A percentile compares a stretch with the other conserved stretches of the same genome.
Evolutionary conservation across 1,284 basidiomycete species (phyloP).

Genomic region (Meira miltonrushii): DNA sequence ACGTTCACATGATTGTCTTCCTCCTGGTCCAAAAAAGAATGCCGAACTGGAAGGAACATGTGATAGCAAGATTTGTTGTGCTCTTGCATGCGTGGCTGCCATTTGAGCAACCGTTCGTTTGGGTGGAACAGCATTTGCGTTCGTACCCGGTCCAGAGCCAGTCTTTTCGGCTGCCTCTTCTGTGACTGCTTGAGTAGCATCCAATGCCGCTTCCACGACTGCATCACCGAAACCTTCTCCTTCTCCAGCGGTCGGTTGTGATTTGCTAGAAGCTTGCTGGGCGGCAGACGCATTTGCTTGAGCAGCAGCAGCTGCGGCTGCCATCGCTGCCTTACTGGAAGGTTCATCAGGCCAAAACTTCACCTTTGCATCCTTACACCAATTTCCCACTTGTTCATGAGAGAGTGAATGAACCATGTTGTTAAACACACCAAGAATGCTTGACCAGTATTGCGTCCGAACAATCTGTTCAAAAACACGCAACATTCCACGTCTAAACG

Average conservation of each 20-base stretch:
- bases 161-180: background rate
- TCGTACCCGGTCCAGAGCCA: too few species aligned
- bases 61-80: slow-evolving; percentile 27
- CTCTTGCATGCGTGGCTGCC: background rate
- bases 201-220: background rate
- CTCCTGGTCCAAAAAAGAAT: slow-evolving; percentile 46
- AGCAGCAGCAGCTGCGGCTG: background rate
- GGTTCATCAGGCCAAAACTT: slow-evolving; percentile 45
- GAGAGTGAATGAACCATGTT: slow-evolving; percentile 38
- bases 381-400: slow-evolving; percentile 30
- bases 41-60: slow-evolving; percentile 49
- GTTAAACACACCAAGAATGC: slow-evolving; percentile 41
- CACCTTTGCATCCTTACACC: slow-evolving; percentile 32
- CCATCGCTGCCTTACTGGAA: background rate
- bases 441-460: slow-evolving; percentile 44
- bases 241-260: background rate
- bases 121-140: too few species aligned
- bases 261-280: too few species aligned
- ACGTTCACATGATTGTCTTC: slow-evolving; percentile 37
- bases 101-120: background rate
- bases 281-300: too few species aligned
- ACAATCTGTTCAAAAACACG: slow-evolving; percentile 50
- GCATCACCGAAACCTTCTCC: background rate
- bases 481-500: slow-evolving; percentile 49
- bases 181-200: background rate